Conservation (phyloP, 768 basidiomycete genomes). For the Favolaschia claudopus region DNA sequence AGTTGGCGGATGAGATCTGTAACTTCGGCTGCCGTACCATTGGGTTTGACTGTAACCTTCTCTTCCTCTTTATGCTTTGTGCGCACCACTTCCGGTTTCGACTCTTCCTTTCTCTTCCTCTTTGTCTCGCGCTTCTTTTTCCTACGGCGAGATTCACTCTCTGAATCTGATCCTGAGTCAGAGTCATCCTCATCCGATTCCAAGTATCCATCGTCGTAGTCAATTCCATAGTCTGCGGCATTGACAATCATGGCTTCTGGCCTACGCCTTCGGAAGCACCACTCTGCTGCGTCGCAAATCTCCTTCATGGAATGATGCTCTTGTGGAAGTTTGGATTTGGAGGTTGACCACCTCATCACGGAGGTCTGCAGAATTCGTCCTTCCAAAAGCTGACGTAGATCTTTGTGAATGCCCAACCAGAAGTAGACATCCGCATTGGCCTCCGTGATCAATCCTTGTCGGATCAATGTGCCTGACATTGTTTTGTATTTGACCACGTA, state of each 20-base stretch:
- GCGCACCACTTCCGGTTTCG: not conserved
- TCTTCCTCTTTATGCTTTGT: not conserved
- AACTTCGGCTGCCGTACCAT: not conserved
- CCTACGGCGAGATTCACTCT: not conserved
- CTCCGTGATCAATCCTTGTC: not conserved
- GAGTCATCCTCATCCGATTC: conserved; percentile 1
- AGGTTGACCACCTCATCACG: not conserved
- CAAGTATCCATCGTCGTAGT: conserved; percentile 3
- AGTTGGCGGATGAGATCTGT: conserved; percentile 9
- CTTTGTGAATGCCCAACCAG: not conserved
- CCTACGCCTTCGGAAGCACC: conserved; percentile 1
- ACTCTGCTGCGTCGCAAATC: conserved; percentile 6
- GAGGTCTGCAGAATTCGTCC: not conserved
- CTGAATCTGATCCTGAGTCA: conserved; percentile 9
- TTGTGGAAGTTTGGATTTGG: not conserved
- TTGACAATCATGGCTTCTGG: conserved; percentile 5
- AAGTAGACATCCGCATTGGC: conserved; percentile 4
- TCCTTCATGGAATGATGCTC: not conserved
- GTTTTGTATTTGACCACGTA: not conserved
- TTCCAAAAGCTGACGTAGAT: not conserved
- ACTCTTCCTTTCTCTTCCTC: not conserved
- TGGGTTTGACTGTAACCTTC: not conserved
- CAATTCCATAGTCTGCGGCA: not conserved
- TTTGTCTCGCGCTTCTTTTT: not conserved
- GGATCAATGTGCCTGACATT: not conserved